Base-by-base conservation (phyloP, 257 asterid genomes). In the Leonotis leonurus region DNA sequence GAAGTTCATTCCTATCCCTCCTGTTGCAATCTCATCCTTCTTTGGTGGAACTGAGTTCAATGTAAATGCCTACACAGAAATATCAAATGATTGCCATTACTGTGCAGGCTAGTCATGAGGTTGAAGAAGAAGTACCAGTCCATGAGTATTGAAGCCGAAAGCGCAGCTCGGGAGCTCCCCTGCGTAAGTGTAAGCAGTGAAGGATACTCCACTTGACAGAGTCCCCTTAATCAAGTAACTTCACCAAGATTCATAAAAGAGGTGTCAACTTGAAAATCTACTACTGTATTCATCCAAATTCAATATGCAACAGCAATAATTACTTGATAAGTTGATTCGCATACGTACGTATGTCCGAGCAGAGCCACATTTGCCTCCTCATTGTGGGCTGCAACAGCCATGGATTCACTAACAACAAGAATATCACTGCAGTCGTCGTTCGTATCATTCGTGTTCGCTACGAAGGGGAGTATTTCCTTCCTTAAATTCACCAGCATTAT, bases 161-260 rank as follows among this genome's bases (percentile, higher is more conserved):
- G 98, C 96, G 65, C 98, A 90, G 80, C 88, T 90, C 3, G 98
- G 96, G 1, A 90, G 91, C 87, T 88, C 98, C 69, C 96, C 98
- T 55, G 95, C 98, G 73, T 90, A 88, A 4, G 98, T 90, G 53
- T 90, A 90, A 62, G 96, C 95, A 22, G 92, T 84, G 80, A 83
- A 90, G 33, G 78, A 69, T 17, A 52, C 65, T 65, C 92, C 95
- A 70, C 72, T 77, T 5, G 58, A 32, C 41, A 85, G 32, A 64
- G 9, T 41, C 50, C 78, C 94, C 75, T 77, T 88, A 14, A 90
- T 77, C 80, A 90, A 54, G 71, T 81, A 86, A 46, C 95, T 84
- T 78, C 78, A 71, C n/a, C 62, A 54, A 13, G 29, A 52, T 50
- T 16, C 6, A 17, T 10, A 39, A 43, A 16, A 5, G 29, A 30